Base-by-base conservation (phyloP, 2,329 filamentous ascomycete species). In the Pyrenophora teres region DNA sequence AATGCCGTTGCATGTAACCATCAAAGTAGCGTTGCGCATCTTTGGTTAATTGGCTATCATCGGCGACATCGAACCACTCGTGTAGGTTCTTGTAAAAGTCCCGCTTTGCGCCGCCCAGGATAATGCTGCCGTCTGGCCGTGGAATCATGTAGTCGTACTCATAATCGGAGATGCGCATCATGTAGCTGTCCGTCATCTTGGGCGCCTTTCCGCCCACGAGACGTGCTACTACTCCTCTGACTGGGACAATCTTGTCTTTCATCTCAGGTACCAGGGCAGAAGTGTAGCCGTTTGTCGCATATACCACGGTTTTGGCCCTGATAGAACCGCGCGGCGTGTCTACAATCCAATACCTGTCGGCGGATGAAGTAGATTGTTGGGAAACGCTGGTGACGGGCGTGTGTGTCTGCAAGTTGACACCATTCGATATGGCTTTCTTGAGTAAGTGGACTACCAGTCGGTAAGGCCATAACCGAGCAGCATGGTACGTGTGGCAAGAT, bases 81-180 rank as follows among this genome's bases (percentile, higher is more conserved):
- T 40, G n/a, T 18, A 55, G 16, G 27, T 66, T 54, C 25, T 68
- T 42, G 48, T 67, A 65, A 60, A 73, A 79, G 2, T 62, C 63
- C 12, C 59, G 48, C 38, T 65, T 60, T 32, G 37, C 49, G 10
- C 49, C 49, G 12, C 49, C 49, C 1, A 52, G 37, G 2, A 52
- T 36, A 9, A 52, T 42, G 9, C 49, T 52, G 16, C 49, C 49
- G 27, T 52, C 49, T 6, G 49, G 49, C 0, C 78, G 73, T 10
- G 75, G 74, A 39, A 78, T 77, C 8, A 78, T 66, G 40, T 80
- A 80, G 43, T 72, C 70, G 53, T 88, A 86, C 45, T 83, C 78
- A 13, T 77, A 68, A 6, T 68, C 59, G 15, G 69, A 70, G 16
- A 81, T 80, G 15, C 82, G 70, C 70, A 89, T 52, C 48, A 59